Percentiles rank a stretch among this genome's conserved stretches.
Conservation (phyloP, 352 stramenopile genomes). For the Peronospora destructor region DNA sequence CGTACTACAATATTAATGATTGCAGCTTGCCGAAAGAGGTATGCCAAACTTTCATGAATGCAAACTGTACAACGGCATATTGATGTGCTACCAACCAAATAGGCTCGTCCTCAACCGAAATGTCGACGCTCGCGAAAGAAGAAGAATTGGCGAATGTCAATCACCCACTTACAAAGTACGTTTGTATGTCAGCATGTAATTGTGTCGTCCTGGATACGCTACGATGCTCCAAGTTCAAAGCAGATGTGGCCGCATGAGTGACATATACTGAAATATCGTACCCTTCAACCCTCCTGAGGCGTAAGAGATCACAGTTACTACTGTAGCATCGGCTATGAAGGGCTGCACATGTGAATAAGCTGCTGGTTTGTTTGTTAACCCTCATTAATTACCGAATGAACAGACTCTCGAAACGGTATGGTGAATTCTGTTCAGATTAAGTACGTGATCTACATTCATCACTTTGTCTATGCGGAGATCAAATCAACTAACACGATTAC, state of each 20-base stretch:
- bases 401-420: conserved; percentile 38
- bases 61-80: conserved; percentile 2
- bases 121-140: conserved; percentile 43
- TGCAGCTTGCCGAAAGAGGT: conserved; percentile 44
- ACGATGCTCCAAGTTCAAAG: conserved; percentile 27
- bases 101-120: conserved; percentile 26
- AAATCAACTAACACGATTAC: conserved; percentile 1
- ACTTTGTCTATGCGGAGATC: background rate
- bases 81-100: conserved; percentile 1
- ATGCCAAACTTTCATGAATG: background rate
- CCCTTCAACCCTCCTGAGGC: conserved; percentile 25
- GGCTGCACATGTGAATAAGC: conserved; percentile 18
- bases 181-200: conserved; percentile 21
- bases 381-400: background rate
- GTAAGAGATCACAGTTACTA: conserved; percentile 17
- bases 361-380: conserved; percentile 7
- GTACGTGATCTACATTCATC: conserved; percentile 17
- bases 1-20: conserved; percentile 62
- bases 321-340: conserved; percentile 6
- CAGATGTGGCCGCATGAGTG: conserved; percentile 40
- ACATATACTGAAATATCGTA: conserved; percentile 35
- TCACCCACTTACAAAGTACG: conserved; percentile 63
- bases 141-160: conserved; percentile 56
- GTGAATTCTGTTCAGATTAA: conserved; percentile 48
- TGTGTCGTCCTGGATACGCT: conserved; percentile 60